phyloP scores from a whole-genome alignment of 768 basidiomycete genomes.

The Lactifluus subvellereus region DNA sequence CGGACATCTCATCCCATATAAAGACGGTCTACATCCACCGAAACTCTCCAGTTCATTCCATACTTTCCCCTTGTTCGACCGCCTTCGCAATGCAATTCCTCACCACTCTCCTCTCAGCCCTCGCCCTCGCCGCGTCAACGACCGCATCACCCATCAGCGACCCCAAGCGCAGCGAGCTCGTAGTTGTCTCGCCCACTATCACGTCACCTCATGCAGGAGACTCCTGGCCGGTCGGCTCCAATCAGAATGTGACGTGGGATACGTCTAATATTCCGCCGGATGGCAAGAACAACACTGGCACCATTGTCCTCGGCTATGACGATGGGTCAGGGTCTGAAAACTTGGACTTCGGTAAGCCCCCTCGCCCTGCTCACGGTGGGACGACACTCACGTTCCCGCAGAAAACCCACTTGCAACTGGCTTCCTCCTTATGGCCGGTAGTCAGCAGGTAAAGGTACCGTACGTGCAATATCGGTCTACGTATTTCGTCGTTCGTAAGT shows the following conservation, averaged over 20 bases:
- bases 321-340: not conserved
- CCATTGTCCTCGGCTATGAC: constrained; percentile 5
- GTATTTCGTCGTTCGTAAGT: constrained; percentile 17
- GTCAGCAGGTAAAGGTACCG: not conserved
- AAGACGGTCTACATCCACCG: not conserved
- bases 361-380: not conserved
- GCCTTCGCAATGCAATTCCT: constrained; percentile 14
- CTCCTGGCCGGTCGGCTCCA: not conserved
- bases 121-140: constrained; percentile 9
- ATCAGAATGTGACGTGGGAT: constrained; percentile 8
- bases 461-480: not conserved
- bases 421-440: not conserved
- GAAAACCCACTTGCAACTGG: not conserved
- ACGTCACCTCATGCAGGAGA: not conserved
- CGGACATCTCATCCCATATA: not conserved
- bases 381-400: not conserved
- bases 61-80: not conserved
- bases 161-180: not conserved
- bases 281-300: not conserved
- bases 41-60: not conserved
- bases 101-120: constrained; percentile 1
- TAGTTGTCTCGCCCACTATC: not conserved
- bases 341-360: constrained; percentile 6
- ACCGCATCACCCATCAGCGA: not conserved
- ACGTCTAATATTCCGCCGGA: not conserved